phyloP scores from a whole-genome alignment of 768 basidiomycete species.

The Rhodotorula graminis region DNA sequence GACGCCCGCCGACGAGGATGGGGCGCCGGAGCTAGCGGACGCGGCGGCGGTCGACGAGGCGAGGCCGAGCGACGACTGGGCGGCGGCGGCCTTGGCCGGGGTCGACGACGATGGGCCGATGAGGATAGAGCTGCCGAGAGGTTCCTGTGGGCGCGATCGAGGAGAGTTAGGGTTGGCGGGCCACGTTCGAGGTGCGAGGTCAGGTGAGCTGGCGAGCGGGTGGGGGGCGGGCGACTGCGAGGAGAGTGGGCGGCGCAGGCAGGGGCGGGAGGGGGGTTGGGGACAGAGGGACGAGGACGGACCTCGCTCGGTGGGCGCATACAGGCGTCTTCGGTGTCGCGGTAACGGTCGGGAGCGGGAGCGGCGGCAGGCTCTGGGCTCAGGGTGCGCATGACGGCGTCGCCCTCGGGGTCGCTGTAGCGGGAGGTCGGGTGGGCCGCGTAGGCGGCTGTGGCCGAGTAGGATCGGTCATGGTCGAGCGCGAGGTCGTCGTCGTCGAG shows the following conservation, averaged over 20 bases:
- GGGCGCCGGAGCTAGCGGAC: too few relatives aligned
- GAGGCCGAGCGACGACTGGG: neutral
- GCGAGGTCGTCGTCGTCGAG: too few relatives aligned
- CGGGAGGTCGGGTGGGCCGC: neutral
- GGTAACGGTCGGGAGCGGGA: too few relatives aligned
- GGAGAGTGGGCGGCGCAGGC: neutral
- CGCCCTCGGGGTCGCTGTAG: neutral
- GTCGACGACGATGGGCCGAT: neutral
- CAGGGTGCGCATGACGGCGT: neutral
- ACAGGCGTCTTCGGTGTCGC: neutral
- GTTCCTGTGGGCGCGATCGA: neutral
- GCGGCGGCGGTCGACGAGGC: neutral
- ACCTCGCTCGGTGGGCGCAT: neutral
- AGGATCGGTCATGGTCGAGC: too few relatives aligned
- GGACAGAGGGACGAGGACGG: neutral
- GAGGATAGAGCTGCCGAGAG: neutral
- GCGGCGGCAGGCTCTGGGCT: neutral
- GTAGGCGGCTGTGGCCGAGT: neutral
- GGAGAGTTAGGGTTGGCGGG: too few relatives aligned
- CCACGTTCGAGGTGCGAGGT: too few relatives aligned
- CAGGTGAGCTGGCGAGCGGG: neutral
- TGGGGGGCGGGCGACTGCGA: neutral
- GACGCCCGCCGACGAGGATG: too few relatives aligned
- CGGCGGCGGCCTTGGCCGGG: neutral
- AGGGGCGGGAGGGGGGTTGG: too few relatives aligned